A percentile compares a stretch with the other conserved stretches of the same genome.
Evolutionary conservation across 2,329 filamentous ascomycete species (phyloP).

Genomic region (Plenodomus tracheiphilus): DNA sequence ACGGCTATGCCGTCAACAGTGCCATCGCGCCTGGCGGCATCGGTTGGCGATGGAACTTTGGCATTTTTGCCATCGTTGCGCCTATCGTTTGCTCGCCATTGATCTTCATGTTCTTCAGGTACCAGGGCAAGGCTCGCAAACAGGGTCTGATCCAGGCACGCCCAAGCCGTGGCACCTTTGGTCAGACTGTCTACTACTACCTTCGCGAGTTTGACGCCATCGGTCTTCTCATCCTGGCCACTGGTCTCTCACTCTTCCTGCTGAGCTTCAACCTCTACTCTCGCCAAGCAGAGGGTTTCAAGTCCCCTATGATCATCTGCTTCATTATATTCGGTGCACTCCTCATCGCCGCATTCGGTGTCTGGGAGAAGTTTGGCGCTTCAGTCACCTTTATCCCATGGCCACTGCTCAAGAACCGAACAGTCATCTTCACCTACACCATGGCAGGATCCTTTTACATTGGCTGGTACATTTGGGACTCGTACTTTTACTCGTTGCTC

Average conservation of each 20-base stretch:
- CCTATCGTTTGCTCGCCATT: conserved; percentile 65
- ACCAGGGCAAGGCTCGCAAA: conserved; percentile 64
- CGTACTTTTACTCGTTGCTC: conserved; percentile 48
- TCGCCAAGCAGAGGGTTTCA: conserved; percentile 39
- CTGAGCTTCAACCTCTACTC: conserved; percentile 66
- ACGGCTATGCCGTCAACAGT: conserved; percentile 27
- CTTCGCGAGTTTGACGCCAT: conserved; percentile 65
- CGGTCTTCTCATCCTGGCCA: conserved; percentile 64
- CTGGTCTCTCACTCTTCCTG: conserved; percentile 67
- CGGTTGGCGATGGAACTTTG: conserved; percentile 69
- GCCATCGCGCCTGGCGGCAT: conserved; percentile 53
- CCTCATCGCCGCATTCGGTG: conserved; percentile 42
- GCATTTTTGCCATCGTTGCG: conserved; percentile 66
- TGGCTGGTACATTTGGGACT: conserved; percentile 46
- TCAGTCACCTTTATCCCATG: conserved; percentile 50
- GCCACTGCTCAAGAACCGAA: conserved; percentile 54
- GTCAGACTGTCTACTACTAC: conserved; percentile 58
- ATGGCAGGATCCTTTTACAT: conserved; percentile 47
- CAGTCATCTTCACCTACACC: conserved; percentile 58
- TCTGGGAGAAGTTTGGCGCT: conserved; percentile 49
- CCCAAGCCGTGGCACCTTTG: conserved; percentile 52
- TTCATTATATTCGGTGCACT: conserved; percentile 46
- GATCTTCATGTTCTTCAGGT: conserved; percentile 59
- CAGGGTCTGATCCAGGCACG: conserved; percentile 54
- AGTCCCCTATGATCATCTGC: conserved; percentile 45